Base-by-base conservation (phyloP, 2,329 filamentous ascomycete genomes). In the Rutstroemia sp. region DNA sequence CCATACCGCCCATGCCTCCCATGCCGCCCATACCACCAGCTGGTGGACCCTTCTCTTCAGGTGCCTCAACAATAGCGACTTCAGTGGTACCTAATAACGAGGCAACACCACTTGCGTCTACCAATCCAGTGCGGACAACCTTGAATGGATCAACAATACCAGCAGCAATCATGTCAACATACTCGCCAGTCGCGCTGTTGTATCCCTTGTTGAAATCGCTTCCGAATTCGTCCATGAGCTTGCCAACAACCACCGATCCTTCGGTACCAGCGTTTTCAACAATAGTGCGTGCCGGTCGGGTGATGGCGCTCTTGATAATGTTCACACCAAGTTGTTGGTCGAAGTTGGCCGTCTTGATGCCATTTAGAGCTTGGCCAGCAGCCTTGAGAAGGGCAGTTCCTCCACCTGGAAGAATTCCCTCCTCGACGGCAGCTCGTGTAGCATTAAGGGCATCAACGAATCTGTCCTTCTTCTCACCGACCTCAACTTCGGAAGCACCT, bases 131-230 rank as follows among this genome's bases (percentile, higher is more conserved):
- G 69, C 94, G 91, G 71, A 99, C 94, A 67, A 99, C 94, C 88
- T 99, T 99, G 82, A 99, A 88, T 63, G 94, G 94, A 73, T 99
- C 94, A 59, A 99, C 88, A 74, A 99, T 99, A 87, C 94, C 94
- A 65, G 90, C 84, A 61, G 82, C 74, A 71, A 99, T 96, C 94
- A 99, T 97, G 80, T 99, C 92, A 65, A 96, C 91, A 77, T 96
- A 99, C 79, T 97, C 89, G 75, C 92, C 91, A 81, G 92, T 96
- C 73, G 90, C 78, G 77, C 88, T 94, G 82, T 99, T 90, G 78
- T 90, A 99, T 63, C 94, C 94, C 80, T 88, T 94, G 88, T 96
- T 95, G 84, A 99, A 99, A 76, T 99, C 92, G 64, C 73, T 72
- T 72, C 83, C 91, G 72, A 81, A 92, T 78, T 99, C 94, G 68